phyloP scores from a whole-genome alignment of 2,329 filamentous ascomycete species.

The Epicoccum sorghinum region DNA sequence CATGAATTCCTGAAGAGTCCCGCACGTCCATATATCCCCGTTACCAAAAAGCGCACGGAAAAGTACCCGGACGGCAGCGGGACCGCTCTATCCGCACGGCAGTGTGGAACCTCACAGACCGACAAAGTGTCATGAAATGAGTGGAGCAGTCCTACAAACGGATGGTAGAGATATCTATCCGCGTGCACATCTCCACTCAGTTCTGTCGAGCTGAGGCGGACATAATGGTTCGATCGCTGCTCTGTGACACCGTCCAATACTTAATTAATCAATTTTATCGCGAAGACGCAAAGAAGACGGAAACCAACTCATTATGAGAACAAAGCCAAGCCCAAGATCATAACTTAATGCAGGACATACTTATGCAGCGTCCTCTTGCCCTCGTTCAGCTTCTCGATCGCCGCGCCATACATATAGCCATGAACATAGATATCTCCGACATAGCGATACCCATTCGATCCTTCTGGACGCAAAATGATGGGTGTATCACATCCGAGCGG shows the following conservation, averaged over 20 bases:
- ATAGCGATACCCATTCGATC: slow-evolving; percentile 35
- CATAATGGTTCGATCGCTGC: too few species aligned
- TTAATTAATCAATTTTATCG: too few species aligned
- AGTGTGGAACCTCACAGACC: neutral
- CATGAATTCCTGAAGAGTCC: neutral
- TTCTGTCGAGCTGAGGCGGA: too few species aligned
- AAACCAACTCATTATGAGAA: too few species aligned
- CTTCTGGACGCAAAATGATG: slow-evolving; percentile 36
- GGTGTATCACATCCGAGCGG: slow-evolving; percentile 47
- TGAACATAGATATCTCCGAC: slow-evolving; percentile 47
- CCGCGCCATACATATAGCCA: slow-evolving; percentile 45
- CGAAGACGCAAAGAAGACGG: too few species aligned
- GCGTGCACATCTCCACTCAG: too few species aligned
- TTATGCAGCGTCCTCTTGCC: neutral
- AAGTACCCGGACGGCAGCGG: slow-evolving; percentile 15
- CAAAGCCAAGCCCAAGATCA: neutral
- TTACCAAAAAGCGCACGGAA: slow-evolving; percentile 3
- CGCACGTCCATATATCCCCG: neutral
- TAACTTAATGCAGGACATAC: neutral
- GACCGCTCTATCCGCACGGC: neutral
- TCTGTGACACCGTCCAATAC: too few species aligned
- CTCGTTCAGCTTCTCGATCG: slow-evolving; percentile 22
- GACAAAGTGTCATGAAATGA: neutral
- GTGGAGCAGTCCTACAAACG: neutral
- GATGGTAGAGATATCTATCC: too few species aligned